Evolutionary conservation across 352 stramenopile species (phyloP), one percentile per base, ranked within the genome.

Genomic region (Phytopythium oedochilum): DNA sequence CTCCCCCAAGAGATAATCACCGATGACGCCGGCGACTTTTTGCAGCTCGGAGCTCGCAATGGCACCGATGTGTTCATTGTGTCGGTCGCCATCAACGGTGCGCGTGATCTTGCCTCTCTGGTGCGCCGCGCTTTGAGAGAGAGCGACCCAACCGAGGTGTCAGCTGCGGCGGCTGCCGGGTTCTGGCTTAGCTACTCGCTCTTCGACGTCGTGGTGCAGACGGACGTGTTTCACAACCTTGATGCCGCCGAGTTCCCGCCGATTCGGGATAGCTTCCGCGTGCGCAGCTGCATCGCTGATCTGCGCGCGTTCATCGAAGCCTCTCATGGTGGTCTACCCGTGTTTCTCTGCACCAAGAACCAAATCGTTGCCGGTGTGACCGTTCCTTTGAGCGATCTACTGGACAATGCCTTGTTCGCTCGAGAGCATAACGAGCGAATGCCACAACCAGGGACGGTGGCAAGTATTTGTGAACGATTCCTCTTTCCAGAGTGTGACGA

Each of bases 101-200:
- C 79, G 1, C 45, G 63, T 22, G 77, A 84, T 6, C 47, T 92
- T 10, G 25, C 46, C 0, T 34, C 49, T 11, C 53, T 84, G 3
- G 60, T 80, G 6, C 43, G 60, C 29, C 55, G 48, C 29, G 64
- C 61, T 1, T 51, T 73, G 38, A 49, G 17, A 26, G 15, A 2
- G 20, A 42, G 18, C 7, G 31, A 32, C 12, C 20, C 5, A n/a
- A 32, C 11, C 5, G 23, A 59, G 35, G 48, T 64, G 11, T 28
- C 45, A 12, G 11, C 31, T 10, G 47, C 49, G 31, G 20, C 55
- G 54, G 36, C 55, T 11, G 63, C 48, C 18, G 81, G 83, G 17
- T 89, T 88, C 45, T 94, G 84, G 84, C 65, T 94, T 36, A 90
- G 79, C 48, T 94, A 94, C 53, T 91, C 82, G 25, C 66, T 94